Evolutionary conservation across 2,329 filamentous ascomycete species (phyloP).

Genomic region (Fusarium scirpi): DNA sequence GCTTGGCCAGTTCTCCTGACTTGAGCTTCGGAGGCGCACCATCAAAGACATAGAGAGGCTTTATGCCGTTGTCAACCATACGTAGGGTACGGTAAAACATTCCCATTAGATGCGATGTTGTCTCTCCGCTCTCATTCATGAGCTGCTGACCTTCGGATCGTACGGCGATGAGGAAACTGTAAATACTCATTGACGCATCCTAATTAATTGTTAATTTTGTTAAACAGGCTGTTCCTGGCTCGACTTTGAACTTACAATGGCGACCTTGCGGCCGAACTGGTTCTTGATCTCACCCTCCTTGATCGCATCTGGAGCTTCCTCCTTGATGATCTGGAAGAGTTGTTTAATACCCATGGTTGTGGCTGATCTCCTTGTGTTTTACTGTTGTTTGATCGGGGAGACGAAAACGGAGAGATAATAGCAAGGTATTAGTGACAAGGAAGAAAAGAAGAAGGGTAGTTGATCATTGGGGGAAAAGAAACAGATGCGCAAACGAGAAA

Average conservation of each 20-base stretch:
- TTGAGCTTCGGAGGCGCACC: conserved; percentile 97
- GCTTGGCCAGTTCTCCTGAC: conserved; percentile 95
- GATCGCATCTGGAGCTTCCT: conserved; percentile 94
- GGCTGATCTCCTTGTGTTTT: conserved; percentile 4
- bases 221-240: background rate
- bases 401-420: background rate
- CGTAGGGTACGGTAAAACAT: conserved; percentile 99
- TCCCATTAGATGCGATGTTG: conserved; percentile 97
- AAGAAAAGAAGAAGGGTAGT: background rate
- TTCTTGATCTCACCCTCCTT: conserved; percentile 99
- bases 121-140: conserved; percentile 94
- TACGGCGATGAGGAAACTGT: conserved; percentile 97
- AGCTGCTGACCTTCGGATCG: conserved; percentile 97
- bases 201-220: conserved; percentile 33
- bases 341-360: conserved; percentile 74
- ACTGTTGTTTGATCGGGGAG: background rate
- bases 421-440: background rate
- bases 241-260: conserved; percentile 75
- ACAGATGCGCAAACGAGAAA: conserved; percentile 25
- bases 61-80: conserved; percentile 99
- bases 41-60: conserved; percentile 97
- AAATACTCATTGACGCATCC: conserved; percentile 91
- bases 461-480: conserved; percentile 9
- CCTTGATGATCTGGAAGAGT: conserved; percentile 84
- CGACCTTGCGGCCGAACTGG: conserved; percentile 97